Evolutionary conservation across 2,329 filamentous ascomycete genomes (phyloP), one percentile per base, ranked within the genome.

Genomic region (Microcera coccophila): DNA sequence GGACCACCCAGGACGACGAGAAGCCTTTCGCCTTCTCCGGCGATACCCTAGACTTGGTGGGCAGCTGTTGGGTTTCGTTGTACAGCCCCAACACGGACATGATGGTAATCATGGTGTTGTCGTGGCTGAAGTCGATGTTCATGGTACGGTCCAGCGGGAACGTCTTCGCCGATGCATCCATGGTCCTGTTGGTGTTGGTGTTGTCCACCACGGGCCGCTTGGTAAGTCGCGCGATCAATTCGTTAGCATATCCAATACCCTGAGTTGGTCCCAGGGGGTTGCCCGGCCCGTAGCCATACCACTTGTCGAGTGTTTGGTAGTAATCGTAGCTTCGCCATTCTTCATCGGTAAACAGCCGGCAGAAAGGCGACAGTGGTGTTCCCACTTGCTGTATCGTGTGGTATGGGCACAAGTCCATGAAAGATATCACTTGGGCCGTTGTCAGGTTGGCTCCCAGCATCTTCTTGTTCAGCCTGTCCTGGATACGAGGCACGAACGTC

Each of bases 321-420:
- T 95, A 95, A 64, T 90, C 83, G 65, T 94, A 95, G 45, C 77
- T 69, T 26, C 70, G 68, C 87, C 88, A 95, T 64, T 95, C 89
- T 1, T 75, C 63, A 12, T 73, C 62, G 0, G 78, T 82, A 67
- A 95, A 95, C 19, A 95, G 71, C 12, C 62, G 61, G 65, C 90
- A 96, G 66, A 95, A 94, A 0, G 72, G 69, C 0, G 88, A 89
- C 9, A 84, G 62, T 2, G 50, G 53, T 4, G 70, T 76, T 3
- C 74, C 66, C 0, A 66, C 59, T 5, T 78, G 72, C 8, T 84
- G 81, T n/a, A 95, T 81, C 0, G 87, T 91, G 53, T 85, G 77
- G 67, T 89, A 95, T 0, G 90, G 84, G 58, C 90, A 96, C 47
- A 95, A 72, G 56, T 95, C 89, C 89, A 96, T 95, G 24, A 96